phyloP scores from a whole-genome alignment of 2,329 filamentous ascomycete genomes.

The Talaromyces sp. region DNA sequence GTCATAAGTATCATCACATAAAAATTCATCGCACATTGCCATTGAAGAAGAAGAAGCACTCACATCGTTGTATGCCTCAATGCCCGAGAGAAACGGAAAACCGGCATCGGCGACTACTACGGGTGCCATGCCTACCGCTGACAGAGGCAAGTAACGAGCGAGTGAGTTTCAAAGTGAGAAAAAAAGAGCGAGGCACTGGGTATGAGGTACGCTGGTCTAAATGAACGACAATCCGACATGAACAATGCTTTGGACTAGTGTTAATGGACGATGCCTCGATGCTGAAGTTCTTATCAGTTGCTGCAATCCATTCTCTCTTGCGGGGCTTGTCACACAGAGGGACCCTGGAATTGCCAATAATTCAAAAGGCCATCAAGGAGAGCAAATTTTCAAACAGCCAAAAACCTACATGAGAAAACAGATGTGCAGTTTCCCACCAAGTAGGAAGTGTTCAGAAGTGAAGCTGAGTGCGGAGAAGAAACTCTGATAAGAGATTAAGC shows the following conservation, averaged over 20 bases:
- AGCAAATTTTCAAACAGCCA: background rate
- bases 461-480: background rate
- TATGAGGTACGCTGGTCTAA: background rate
- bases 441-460: background rate
- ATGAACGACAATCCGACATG: background rate
- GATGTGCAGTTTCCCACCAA: background rate
- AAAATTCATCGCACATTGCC: background rate
- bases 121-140: conserved; percentile 3
- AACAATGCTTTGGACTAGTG: background rate
- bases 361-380: background rate
- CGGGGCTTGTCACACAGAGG: background rate
- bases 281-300: background rate
- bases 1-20: background rate
- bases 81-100: conserved; percentile 10
- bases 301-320: background rate
- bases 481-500: conserved; percentile 13
- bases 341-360: background rate
- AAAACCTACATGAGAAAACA: background rate
- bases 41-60: background rate
- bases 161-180: background rate
- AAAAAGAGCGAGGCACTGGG: background rate
- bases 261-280: background rate
- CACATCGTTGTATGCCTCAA: conserved; percentile 13
- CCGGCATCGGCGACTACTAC: conserved; percentile 8
- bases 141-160: background rate